phyloP scores from a whole-genome alignment of 2,329 filamentous ascomycete genomes.

The Chaetomium olivaceum region DNA sequence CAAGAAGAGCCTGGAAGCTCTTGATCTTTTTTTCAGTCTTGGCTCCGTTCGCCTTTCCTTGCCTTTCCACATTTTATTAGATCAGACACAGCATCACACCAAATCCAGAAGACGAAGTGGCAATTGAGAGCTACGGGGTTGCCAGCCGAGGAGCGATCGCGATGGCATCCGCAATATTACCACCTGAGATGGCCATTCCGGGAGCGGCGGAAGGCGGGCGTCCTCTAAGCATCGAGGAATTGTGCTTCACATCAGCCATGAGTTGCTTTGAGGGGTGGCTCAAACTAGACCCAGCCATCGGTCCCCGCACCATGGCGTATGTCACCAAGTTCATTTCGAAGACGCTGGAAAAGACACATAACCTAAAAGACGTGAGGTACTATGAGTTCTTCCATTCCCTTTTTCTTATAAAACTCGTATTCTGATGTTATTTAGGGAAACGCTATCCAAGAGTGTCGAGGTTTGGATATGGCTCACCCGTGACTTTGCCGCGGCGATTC shows the following conservation, averaged over 20 bases:
- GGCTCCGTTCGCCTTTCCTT: neutral
- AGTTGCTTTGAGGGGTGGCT: slow-evolving; percentile 64
- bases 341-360: slow-evolving; percentile 65
- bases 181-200: slow-evolving; percentile 13
- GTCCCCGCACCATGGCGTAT: slow-evolving; percentile 55
- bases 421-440: slow-evolving; percentile 47
- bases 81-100: neutral
- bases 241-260: slow-evolving; percentile 61
- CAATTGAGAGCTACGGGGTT: neutral
- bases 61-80: neutral
- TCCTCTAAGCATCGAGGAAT: slow-evolving; percentile 58
- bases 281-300: slow-evolving; percentile 57
- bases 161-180: slow-evolving; percentile 16
- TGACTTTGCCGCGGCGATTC: slow-evolving; percentile 62
- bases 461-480: slow-evolving; percentile 66
- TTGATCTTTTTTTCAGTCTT: neutral
- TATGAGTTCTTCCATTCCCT: slow-evolving; percentile 18
- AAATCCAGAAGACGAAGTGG: neutral
- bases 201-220: slow-evolving; percentile 10
- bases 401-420: neutral
- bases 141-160: neutral
- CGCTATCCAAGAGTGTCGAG: slow-evolving; percentile 61
- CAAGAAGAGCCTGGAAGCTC: neutral
- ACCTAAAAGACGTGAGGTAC: slow-evolving; percentile 60
- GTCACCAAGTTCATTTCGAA: slow-evolving; percentile 59